These are phyloP conservation scores for Rutstroemia sp. DNA, from an alignment of 2,329 filamentous ascomycete species.

Conservation along the genomic window DNA sequence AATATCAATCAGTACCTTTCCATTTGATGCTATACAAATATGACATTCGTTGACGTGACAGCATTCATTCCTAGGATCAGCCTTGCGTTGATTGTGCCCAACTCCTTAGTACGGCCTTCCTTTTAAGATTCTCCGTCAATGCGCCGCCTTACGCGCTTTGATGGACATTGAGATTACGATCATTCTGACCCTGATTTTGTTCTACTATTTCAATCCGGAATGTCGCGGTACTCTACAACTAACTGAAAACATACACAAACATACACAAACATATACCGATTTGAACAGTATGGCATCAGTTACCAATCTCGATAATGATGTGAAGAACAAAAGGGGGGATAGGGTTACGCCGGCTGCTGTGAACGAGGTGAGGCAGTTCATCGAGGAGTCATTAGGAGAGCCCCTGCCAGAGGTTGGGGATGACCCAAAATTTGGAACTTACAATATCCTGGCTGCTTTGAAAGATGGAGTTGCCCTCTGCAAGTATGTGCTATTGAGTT, in stretches of 20 bases:
- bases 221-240: too few species aligned
- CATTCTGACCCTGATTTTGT: too few species aligned
- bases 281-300: slow-evolving; percentile 73
- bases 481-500: slow-evolving; percentile 52
- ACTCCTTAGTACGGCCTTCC: slow-evolving; percentile 5
- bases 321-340: slow-evolving; percentile 85
- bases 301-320: slow-evolving; percentile 85
- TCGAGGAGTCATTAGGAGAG: slow-evolving; percentile 73
- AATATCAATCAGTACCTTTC: too few species aligned
- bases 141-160: background rate
- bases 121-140: slow-evolving; percentile 1
- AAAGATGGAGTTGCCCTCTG: slow-evolving; percentile 91
- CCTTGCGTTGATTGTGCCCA: background rate
- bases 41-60: too few species aligned
- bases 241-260: too few species aligned
- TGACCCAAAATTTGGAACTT: slow-evolving; percentile 6
- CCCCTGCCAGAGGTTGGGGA: slow-evolving; percentile 54
- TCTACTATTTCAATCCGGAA: too few species aligned
- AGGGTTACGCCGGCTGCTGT: slow-evolving; percentile 89
- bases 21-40: too few species aligned
- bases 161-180: too few species aligned
- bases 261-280: background rate
- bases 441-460: slow-evolving; percentile 69
- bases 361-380: slow-evolving; percentile 78
- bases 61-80: background rate